Conservation (phyloP, 495 filamentous ascomycete genomes). For the Aspergillus sparsus region DNA sequence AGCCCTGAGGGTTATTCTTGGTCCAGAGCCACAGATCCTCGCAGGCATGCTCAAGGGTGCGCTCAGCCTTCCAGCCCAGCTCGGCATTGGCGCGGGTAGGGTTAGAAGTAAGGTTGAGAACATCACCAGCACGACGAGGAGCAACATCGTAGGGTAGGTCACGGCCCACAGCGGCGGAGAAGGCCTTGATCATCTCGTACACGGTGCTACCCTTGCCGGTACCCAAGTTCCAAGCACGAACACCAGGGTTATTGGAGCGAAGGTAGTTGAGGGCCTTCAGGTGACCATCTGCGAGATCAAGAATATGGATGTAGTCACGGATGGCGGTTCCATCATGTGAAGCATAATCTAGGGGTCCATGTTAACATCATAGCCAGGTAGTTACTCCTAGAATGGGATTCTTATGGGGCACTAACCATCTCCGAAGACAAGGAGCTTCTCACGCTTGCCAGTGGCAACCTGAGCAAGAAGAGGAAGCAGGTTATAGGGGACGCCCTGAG, state of each 20-base stretch:
- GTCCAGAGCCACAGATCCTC: slow-evolving; percentile 94
- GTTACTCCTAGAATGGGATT: no score
- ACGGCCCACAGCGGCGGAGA: slow-evolving; percentile 79
- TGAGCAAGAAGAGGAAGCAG: slow-evolving; percentile 91
- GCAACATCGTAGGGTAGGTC: slow-evolving; percentile 87
- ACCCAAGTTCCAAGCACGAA: slow-evolving; percentile 94
- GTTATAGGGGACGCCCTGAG: slow-evolving; percentile 94
- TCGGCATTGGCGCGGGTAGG: slow-evolving; percentile 83
- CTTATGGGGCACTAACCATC: slow-evolving; percentile 62
- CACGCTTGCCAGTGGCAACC: slow-evolving; percentile 91
- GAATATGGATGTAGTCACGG: slow-evolving; percentile 81
- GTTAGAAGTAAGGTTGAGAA: slow-evolving; percentile 92
- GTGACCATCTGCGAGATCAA: slow-evolving; percentile 88
- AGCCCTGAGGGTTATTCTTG: slow-evolving; percentile 93
- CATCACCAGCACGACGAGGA: slow-evolving; percentile 80
- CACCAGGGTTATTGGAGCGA: slow-evolving; percentile 82
- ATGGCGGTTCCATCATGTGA: slow-evolving; percentile 84
- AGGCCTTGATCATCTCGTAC: slow-evolving; percentile 95
- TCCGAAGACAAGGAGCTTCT: slow-evolving; percentile 92
- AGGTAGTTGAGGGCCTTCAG: slow-evolving; percentile 91
- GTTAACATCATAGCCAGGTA: no score
- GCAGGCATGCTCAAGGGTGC: slow-evolving; percentile 89
- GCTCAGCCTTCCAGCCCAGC: slow-evolving; percentile 88
- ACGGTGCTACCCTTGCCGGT: slow-evolving; percentile 96
- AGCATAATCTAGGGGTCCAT: slow-evolving; percentile 67